A percentile compares a stretch with the other conserved stretches of the same genome.
phyloP scores from a whole-genome alignment of 306 rosid genomes.

The Pterocarpus macrocarpus region DNA sequence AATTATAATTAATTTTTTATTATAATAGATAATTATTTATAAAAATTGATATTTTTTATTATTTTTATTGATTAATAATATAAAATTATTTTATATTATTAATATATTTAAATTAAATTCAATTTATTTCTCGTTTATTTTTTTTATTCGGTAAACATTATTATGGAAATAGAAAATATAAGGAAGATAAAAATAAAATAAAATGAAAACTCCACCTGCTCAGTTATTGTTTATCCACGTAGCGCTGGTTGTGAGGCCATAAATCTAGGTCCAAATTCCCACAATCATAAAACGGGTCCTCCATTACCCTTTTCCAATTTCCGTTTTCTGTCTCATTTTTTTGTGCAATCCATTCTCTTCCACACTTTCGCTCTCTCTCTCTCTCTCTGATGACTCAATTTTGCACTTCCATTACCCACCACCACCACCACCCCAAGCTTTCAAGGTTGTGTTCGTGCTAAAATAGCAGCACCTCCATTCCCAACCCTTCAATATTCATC shows the following conservation, averaged over 20 bases:
- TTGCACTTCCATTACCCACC: background rate
- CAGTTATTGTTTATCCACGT: slow-evolving; percentile 65
- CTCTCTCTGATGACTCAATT: slow-evolving; percentile 12
- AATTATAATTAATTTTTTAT: too few relatives aligned
- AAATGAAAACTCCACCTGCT: too few relatives aligned
- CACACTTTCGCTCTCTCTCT: background rate
- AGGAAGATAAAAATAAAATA: too few relatives aligned
- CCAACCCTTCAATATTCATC: too few relatives aligned
- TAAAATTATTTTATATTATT: too few relatives aligned
- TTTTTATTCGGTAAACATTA: too few relatives aligned
- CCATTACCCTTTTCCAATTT: background rate
- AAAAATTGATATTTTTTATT: too few relatives aligned
- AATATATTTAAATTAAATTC: too few relatives aligned
- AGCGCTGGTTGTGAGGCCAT: slow-evolving; percentile 64
- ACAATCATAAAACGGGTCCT: background rate
- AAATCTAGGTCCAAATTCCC: slow-evolving; percentile 41
- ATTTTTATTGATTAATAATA: too few relatives aligned
- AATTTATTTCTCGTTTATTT: too few relatives aligned
- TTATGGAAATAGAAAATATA: too few relatives aligned
- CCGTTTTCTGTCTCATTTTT: background rate
- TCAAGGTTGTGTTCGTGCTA: slow-evolving; percentile 40
- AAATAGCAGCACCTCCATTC: background rate
- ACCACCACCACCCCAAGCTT: slow-evolving; percentile 37
- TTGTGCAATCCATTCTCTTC: background rate
- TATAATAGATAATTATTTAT: too few relatives aligned